Base-by-base conservation (phyloP, 2,329 filamentous ascomycete species). In the Rugonectria rugulosa region DNA sequence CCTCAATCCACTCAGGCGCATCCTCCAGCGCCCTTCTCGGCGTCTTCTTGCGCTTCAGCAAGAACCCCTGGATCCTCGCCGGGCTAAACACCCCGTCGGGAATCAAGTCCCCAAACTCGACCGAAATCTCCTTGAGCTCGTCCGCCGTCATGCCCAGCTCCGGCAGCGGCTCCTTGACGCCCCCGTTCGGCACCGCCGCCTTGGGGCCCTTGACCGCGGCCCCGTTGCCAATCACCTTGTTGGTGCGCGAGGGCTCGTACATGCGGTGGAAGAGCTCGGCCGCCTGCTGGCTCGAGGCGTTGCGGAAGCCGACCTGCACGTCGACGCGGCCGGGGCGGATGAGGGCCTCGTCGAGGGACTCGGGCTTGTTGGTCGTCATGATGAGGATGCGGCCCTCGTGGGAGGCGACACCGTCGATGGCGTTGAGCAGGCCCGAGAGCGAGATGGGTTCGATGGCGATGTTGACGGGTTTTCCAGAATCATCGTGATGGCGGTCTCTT, bases 321-420 rank as follows among this genome's bases (percentile, higher is more conserved):
- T 93, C 90, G 4, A 93, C 86, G 2, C 89, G 80, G 1, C 90
- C 89, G 0, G 90, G 89, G 0, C 90, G 81, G 44, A 92, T 87
- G 6, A 95, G 80, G 0, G 89, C 90, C 40, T 87, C 81, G 67
- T 93, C 90, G 0, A 94, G 82, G 12, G 83, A 80, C 64, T 93
- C 87, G 3, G 88, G 88, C 56, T 86, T 83, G 72, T 94, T 95
- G 26, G 89, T 92, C 0, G 90, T 93, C 88, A 93, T 92, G 75
- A 94, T 87, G 15, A 94, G 81, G 11, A 94, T 84, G 40, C 89
- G 84, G 21, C 90, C 90, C 74, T 94, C 90, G 64, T 91, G 89
- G 3, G 87, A 89, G 1, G 88, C 89, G 1, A 92, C 90, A 50
- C 91, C 90, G 66, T 96, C 91, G 56, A 96, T 91, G 54, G 89